Conservation (phyloP, 495 filamentous ascomycete species). For the Trichoderma parareesei region DNA sequence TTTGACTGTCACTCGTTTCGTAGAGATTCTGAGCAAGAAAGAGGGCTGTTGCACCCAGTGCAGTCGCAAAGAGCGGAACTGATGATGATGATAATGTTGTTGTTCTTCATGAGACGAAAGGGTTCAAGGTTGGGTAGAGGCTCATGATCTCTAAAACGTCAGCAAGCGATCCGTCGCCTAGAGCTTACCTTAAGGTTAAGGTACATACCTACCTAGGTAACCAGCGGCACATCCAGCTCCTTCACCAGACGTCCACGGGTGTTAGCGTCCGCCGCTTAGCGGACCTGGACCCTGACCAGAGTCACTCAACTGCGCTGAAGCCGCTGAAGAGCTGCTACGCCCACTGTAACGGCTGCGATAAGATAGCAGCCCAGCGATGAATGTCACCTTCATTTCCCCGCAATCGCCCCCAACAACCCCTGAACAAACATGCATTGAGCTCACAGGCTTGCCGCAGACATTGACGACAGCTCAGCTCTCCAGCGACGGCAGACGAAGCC, state of each 20-base stretch:
- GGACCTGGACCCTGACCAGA: not conserved
- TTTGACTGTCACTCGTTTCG: too few species aligned
- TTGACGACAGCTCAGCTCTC: not conserved
- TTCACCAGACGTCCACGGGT: not conserved
- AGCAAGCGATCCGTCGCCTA: not conserved
- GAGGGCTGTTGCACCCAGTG: too few species aligned
- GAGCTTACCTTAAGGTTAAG: not conserved
- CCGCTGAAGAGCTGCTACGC: not conserved
- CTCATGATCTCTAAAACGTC: not conserved
- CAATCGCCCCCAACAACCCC: not conserved
- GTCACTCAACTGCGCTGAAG: not conserved
- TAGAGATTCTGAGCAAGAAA: too few species aligned
- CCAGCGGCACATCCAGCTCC: not conserved
- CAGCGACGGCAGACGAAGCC: not conserved
- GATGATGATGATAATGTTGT: not conserved
- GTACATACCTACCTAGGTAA: too few species aligned
- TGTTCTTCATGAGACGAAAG: not conserved
- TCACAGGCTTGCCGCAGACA: not conserved
- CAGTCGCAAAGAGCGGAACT: too few species aligned
- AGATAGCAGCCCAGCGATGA: not conserved
- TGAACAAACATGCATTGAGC: not conserved
- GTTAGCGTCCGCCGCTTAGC: not conserved
- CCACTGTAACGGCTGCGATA: not conserved
- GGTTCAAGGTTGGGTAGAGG: too few species aligned
- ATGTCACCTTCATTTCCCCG: slow-evolving; percentile 8